Evolutionary conservation across 176 grass and related monocot genomes (phyloP), one percentile per base, ranked within the genome.

Genomic region (Zoysia pacifica): DNA sequence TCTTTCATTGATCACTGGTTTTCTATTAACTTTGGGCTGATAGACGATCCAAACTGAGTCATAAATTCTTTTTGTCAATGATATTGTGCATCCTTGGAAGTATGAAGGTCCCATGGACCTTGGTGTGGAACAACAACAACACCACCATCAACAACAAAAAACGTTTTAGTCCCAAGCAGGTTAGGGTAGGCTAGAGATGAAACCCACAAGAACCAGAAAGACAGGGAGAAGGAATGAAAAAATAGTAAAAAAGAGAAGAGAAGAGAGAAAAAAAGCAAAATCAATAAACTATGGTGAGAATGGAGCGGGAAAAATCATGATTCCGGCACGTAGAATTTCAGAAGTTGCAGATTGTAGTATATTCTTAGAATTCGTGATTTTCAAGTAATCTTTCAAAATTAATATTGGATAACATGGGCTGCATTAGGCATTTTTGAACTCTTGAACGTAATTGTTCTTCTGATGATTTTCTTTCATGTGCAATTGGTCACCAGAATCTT

Each of bases 401-500:
- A 70, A 47, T 69, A 28, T 67, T 47, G 42, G 15, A 59, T 49
- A 11, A 1, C 52, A 67, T 68, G 20, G 5, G 11, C 46, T 38
- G 16, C 51, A 38, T 49, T 2, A 15, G 9, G 5, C 48, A 46
- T 41, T 72, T 85, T 86, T 6, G 19, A 73, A 73, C 60, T 69
- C 16, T 65, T 71, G 41, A 47, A 40, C 43, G 50, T 62, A 15
- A 35, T 55, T 13, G 0, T 35, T 65, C 16, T 13, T 68, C 49
- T 64, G 40, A 46, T 65, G 49, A 72, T 78, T 82, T 54, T 50
- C 62, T 75, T 62, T 64, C 19, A 62, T 61, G 62, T 38, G 11
- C 62, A 81, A 49, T 56, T 46, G 62, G 75, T 84, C 41, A 80
- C 19, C 11, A 20, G 46, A 41, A 69, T 64, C 67, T 78, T 83